Percentiles rank a stretch among this genome's conserved stretches.
Evolutionary conservation across 1,284 basidiomycete genomes (phyloP).

Genomic region (Leccinum angustisporum): DNA sequence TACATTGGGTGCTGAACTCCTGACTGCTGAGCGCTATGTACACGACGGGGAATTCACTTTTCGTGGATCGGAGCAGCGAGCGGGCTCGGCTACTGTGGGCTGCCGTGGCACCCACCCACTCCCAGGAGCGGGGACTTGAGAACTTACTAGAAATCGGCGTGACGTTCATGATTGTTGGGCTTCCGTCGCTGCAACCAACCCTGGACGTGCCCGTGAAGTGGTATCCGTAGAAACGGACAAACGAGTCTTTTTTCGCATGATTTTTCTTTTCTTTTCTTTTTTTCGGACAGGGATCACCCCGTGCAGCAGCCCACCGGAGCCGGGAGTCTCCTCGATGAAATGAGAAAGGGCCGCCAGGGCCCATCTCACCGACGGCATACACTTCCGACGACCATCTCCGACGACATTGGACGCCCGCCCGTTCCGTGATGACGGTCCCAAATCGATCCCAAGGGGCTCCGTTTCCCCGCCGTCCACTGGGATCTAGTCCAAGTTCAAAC

Average conservation of each 20-base stretch:
- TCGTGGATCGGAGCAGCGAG: background rate
- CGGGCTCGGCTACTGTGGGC: background rate
- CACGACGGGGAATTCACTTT: background rate
- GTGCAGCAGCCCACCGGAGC: background rate
- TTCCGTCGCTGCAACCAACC: background rate
- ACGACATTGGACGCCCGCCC: background rate
- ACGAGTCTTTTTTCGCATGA: background rate
- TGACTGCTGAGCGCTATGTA: background rate
- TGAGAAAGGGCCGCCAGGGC: background rate
- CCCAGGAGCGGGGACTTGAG: background rate
- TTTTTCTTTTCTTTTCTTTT: background rate
- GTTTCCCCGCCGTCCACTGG: background rate
- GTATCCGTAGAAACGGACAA: background rate
- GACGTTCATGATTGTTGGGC: background rate
- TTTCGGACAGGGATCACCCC: background rate
- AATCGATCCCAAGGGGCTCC: background rate
- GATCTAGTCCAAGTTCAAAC: background rate
- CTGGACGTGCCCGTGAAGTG: background rate
- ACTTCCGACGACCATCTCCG: background rate
- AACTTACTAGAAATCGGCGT: background rate
- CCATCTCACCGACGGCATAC: background rate
- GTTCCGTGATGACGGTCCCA: background rate
- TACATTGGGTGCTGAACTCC: background rate
- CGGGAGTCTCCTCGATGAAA: background rate
- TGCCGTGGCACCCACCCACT: background rate